A percentile compares a stretch with the other conserved stretches of the same genome.
Evolutionary conservation across 2,329 filamentous ascomycete genomes (phyloP).

Genomic region (Torrubiellomyces zombiae): DNA sequence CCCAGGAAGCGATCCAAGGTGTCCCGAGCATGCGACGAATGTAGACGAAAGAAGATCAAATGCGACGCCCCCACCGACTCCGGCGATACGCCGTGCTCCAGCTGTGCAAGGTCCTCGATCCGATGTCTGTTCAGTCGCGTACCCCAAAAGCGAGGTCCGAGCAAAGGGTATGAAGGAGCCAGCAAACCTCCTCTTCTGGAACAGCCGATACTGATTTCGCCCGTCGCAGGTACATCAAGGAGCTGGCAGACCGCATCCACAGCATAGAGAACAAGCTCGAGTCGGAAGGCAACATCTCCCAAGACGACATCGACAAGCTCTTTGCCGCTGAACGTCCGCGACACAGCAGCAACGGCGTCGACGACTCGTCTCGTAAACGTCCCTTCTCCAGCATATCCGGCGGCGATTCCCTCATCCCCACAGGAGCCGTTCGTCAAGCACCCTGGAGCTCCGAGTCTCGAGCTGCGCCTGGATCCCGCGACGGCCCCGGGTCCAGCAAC

Average conservation of each 20-base stretch:
- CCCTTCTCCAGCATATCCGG: slow-evolving; percentile 30
- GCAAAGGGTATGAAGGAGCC: slow-evolving; percentile 50
- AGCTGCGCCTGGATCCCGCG: slow-evolving; percentile 20
- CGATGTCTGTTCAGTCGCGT: slow-evolving; percentile 72
- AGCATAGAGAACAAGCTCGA: slow-evolving; percentile 66
- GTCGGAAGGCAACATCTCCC: slow-evolving; percentile 25
- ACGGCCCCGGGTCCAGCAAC: slow-evolving; percentile 18
- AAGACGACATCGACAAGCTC: slow-evolving; percentile 28
- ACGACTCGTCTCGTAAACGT: slow-evolving; percentile 23
- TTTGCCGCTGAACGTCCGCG: slow-evolving; percentile 18
- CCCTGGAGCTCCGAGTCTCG: slow-evolving; percentile 32
- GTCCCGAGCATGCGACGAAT: slow-evolving; percentile 78
- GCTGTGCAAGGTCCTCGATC: slow-evolving; percentile 62
- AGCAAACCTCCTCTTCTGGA: not conserved
- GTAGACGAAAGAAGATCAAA: slow-evolving; percentile 75
- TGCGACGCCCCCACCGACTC: slow-evolving; percentile 68
- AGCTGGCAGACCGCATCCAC: slow-evolving; percentile 71
- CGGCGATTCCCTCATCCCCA: slow-evolving; percentile 23
- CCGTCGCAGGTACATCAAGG: slow-evolving; percentile 70
- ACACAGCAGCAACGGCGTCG: slow-evolving; percentile 11
- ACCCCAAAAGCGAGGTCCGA: slow-evolving; percentile 76
- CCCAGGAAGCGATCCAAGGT: slow-evolving; percentile 72
- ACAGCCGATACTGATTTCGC: slow-evolving; percentile 3
- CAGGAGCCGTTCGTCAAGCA: slow-evolving; percentile 23
- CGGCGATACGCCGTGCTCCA: slow-evolving; percentile 59